Conservation (phyloP, 116 monocot species). For the Trichopus zeylanicus region DNA sequence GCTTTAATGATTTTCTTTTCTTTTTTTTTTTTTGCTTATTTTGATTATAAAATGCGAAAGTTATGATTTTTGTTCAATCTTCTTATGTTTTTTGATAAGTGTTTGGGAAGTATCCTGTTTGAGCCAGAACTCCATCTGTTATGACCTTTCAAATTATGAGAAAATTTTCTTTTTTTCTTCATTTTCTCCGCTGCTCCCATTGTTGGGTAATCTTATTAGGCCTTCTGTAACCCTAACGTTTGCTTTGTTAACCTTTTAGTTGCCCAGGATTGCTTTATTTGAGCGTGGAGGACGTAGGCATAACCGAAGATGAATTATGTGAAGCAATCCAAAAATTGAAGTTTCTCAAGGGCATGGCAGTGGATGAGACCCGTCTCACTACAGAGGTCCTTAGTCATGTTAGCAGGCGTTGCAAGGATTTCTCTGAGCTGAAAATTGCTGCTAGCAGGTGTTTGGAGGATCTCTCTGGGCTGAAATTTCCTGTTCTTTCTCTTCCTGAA, state of each 20-base stretch:
- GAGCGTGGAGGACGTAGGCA: slow-evolving; percentile 25
- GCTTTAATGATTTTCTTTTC: neutral
- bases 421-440: slow-evolving; percentile 37
- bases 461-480: slow-evolving; percentile 34
- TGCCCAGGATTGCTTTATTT: slow-evolving; percentile 36
- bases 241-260: slow-evolving; percentile 15
- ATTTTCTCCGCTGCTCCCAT: neutral
- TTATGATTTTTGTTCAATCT: too few relatives aligned
- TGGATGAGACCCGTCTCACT: slow-evolving; percentile 27
- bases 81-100: neutral
- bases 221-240: neutral
- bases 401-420: slow-evolving; percentile 11
- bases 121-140: neutral
- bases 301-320: slow-evolving; percentile 26
- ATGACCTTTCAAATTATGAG: neutral
- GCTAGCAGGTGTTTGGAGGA: slow-evolving; percentile 15
- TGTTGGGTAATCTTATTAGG: neutral
- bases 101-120: neutral
- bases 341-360: slow-evolving; percentile 49
- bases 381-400: slow-evolving; percentile 28
- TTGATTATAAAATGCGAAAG: too few relatives aligned
- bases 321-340: slow-evolving; percentile 30
- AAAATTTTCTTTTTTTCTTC: neutral
- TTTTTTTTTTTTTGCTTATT: neutral
- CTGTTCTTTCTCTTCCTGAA: slow-evolving; percentile 21